Evolutionary conservation across 2,329 filamentous ascomycete species (phyloP).

Genomic region (Metarhizium sp.): DNA sequence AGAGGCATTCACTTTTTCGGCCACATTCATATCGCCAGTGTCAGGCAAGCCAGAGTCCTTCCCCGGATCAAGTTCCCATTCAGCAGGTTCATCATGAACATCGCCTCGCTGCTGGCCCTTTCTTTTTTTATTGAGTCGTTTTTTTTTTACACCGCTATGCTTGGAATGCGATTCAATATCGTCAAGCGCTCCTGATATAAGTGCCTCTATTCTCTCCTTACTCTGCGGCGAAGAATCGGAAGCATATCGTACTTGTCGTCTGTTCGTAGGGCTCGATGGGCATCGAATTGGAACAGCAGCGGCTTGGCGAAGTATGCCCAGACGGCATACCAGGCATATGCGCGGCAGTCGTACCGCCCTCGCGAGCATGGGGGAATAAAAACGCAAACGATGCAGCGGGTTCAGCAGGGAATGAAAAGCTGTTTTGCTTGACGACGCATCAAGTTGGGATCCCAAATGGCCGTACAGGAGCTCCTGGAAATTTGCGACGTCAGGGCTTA

Average conservation of each 20-base stretch:
- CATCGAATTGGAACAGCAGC: conserved; percentile 1
- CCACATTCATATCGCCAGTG: not conserved
- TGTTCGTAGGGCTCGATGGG: conserved; percentile 6
- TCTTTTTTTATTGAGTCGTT: not conserved
- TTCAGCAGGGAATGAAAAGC: not conserved
- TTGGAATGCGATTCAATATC: not conserved
- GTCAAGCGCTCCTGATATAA: conserved; percentile 12
- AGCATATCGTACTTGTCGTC: conserved; percentile 12
- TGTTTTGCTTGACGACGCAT: not conserved
- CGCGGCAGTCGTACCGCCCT: conserved; percentile 22
- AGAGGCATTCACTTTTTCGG: not conserved
- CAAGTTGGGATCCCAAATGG: not conserved
- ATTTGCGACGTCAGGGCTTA: conserved; percentile 3
- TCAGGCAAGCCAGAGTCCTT: not conserved
- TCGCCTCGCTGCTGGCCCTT: conserved; percentile 2
- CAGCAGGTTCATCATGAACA: conserved; percentile 4
- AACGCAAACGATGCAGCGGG: not conserved
- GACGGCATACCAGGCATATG: conserved; percentile 24
- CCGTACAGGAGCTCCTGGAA: not conserved
- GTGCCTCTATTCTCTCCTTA: conserved; percentile 16
- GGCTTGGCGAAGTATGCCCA: conserved; percentile 17
- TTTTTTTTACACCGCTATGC: not conserved
- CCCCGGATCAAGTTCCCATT: conserved; percentile 6
- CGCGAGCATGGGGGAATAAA: conserved; percentile 22
- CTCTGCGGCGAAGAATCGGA: conserved; percentile 13